A percentile compares a stretch with the other conserved stretches of the same genome.
Conservation (phyloP, 2,329 filamentous ascomycete species). For the Aspergillus proliferans region DNA sequence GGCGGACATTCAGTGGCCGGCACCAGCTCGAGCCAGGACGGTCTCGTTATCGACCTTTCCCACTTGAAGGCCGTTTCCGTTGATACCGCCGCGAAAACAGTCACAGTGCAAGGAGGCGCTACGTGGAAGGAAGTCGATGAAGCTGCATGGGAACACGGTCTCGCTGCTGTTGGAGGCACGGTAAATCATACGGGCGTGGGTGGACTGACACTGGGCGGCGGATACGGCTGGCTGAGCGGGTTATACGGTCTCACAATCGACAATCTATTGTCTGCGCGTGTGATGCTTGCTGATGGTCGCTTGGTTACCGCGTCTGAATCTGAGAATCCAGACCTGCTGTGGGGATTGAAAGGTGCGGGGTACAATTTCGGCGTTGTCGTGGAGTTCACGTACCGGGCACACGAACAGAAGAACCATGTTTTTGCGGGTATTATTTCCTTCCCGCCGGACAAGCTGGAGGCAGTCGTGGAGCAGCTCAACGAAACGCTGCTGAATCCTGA, state of each 20-base stretch:
- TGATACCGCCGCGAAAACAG: conserved; percentile 39
- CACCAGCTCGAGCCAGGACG: conserved; percentile 48
- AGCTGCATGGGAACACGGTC: conserved; percentile 44
- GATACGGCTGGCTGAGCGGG: conserved; percentile 53
- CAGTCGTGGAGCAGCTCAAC: conserved; percentile 17
- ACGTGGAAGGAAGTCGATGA: conserved; percentile 53
- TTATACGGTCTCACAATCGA: conserved; percentile 51
- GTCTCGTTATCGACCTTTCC: conserved; percentile 53
- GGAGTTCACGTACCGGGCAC: conserved; percentile 37
- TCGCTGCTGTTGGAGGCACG: conserved; percentile 57
- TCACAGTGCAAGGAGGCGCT: conserved; percentile 49
- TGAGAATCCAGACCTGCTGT: conserved; percentile 46
- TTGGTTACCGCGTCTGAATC: conserved; percentile 34
- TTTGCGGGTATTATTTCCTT: conserved; percentile 30
- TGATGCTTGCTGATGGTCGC: conserved; percentile 38
- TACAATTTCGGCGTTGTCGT: conserved; percentile 43
- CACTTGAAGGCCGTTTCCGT: conserved; percentile 48
- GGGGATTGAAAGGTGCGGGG: conserved; percentile 42
- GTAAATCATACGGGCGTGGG: conserved; percentile 59
- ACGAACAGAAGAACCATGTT: conserved; percentile 27
- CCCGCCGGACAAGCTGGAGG: conserved; percentile 18
- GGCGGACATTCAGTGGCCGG: conserved; percentile 48
- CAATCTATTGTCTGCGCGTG: conserved; percentile 36
- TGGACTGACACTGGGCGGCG: conserved; percentile 53
- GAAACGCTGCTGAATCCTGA: conserved; percentile 53